These are phyloP conservation scores for Ophiocordyceps sinensis DNA, from an alignment of 2,329 filamentous ascomycete species.

Conservation along the genomic window DNA sequence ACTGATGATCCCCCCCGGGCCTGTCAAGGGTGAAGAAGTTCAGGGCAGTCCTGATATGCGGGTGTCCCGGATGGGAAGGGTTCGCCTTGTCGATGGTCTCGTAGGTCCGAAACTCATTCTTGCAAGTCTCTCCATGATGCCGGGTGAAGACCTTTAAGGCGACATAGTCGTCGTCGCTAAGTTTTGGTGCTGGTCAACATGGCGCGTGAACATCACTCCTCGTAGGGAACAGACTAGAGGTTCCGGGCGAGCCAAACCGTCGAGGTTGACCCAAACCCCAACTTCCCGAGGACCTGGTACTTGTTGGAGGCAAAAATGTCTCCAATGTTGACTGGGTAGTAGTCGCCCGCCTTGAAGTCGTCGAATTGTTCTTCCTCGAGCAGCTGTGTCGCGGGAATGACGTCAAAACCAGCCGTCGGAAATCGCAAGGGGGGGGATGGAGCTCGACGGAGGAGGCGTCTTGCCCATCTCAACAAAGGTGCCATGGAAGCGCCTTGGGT, in stretches of 20 bases:
- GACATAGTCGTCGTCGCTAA: background rate
- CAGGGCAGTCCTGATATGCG: constrained; percentile 14
- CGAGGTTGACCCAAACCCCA: constrained; percentile 10
- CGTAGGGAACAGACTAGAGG: constrained; percentile 3
- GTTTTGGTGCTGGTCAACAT: background rate
- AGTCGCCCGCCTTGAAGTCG: too few species aligned
- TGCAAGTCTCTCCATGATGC: background rate
- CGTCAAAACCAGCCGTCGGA: too few species aligned
- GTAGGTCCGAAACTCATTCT: constrained; percentile 9
- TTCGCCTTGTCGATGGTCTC: constrained; percentile 5
- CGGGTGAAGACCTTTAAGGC: constrained; percentile 8
- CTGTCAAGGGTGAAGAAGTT: constrained; percentile 10
- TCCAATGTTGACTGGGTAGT: too few species aligned
- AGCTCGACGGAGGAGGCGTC: too few species aligned
- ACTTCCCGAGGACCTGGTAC: constrained; percentile 1
- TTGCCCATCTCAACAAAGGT: too few species aligned
- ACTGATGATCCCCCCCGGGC: constrained; percentile 4
- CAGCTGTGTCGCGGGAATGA: too few species aligned
- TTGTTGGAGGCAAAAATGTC: too few species aligned
- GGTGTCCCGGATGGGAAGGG: constrained; percentile 14
- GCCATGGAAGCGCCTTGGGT: too few species aligned
- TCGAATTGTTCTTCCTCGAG: too few species aligned
- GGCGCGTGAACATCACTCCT: too few species aligned
- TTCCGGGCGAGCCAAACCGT: constrained; percentile 12
- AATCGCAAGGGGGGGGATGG: too few species aligned